Evolutionary conservation across 1,284 basidiomycete species (phyloP), one percentile per base, ranked within the genome.

Genomic region (Pseudomicrostroma phylloplanum): DNA sequence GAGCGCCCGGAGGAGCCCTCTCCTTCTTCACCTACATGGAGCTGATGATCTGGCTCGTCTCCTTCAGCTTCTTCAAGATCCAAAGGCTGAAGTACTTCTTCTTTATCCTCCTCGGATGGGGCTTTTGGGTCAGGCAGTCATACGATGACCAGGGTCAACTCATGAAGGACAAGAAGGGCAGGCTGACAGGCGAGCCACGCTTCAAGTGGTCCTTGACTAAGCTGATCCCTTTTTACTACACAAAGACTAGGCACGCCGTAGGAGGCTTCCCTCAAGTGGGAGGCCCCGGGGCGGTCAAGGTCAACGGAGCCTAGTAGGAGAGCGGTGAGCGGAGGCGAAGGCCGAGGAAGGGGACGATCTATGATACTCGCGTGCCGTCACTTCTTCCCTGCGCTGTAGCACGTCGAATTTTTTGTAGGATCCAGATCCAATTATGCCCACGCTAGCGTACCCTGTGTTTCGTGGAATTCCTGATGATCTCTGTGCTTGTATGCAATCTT

Each of bases 21-120:
- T 83, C 83, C 21, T 86, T 86, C 80, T 86, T 87, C 81, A 86
- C 85, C 3, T 87, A 87, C 74, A 83, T 83, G 79, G 86, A 86
- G 67, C 81, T 86, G 53, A 65, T 63, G 61, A 67, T 68, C 46
- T 77, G 75, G 74, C 60, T 77, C 17, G 63, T 72, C 25, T 63
- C 68, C n/a, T 77, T 76, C 71, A 55, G 72, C 23, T 72, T 69
- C 60, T 68, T 71, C 58, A 65, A 70, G 12, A 9, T 65, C 49
- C 56, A 54, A 13, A 61, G 75, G 6, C 43, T 76, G 11, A 41
- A 57, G 46, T 59, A 56, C 49, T 56, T 59, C 49, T 59, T 77
- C 70, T 78, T 73, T 43, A 68, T 76, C 21, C 63, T 71, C 13
- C 72, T 72, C 46, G 73, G 76, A 7, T 73, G 62, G 58, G 77